Evolutionary conservation across 768 basidiomycete genomes (phyloP).

Genomic region (Psilocybe cubensis): DNA sequence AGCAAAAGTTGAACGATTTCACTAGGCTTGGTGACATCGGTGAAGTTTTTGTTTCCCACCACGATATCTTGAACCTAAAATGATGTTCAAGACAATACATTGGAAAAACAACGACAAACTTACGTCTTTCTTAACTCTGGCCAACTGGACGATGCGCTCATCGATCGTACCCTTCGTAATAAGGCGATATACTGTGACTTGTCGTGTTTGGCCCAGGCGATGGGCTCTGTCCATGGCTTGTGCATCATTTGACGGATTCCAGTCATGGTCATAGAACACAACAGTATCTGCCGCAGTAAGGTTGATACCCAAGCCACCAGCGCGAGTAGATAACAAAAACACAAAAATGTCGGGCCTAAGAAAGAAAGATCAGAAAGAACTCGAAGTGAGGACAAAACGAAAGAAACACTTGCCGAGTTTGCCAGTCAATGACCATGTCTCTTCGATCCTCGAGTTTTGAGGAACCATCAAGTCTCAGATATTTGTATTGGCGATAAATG

Average conservation of each 20-base stretch:
- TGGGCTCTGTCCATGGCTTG: constrained; percentile 99
- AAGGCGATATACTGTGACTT: constrained; percentile 95
- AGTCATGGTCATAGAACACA: constrained; percentile 93
- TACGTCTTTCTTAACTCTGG: constrained; percentile 96
- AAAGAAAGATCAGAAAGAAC: neutral
- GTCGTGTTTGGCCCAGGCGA: constrained; percentile 93
- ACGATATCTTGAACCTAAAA: constrained; percentile 96
- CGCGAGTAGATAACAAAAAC: constrained; percentile 90
- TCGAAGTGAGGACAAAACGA: neutral
- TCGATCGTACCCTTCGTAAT: constrained; percentile 95
- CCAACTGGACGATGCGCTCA: constrained; percentile 95
- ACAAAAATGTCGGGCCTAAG: constrained; percentile 84
- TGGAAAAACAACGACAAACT: constrained; percentile 24
- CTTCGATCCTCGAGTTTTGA: constrained; percentile 95
- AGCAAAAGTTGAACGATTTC: constrained; percentile 95
- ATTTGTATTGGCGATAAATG: constrained; percentile 95
- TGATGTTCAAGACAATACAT: constrained; percentile 9
- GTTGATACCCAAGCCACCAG: constrained; percentile 96
- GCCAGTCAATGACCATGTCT: constrained; percentile 99
- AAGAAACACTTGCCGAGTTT: constrained; percentile 72
- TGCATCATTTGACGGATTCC: constrained; percentile 97
- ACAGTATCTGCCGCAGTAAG: constrained; percentile 96
- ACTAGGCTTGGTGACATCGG: constrained; percentile 91
- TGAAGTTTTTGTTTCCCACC: constrained; percentile 95
- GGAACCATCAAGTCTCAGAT: constrained; percentile 89